These are phyloP conservation scores for Xylaria sp. DNA, from an alignment of 2,329 filamentous ascomycete species.

Conservation along the genomic window DNA sequence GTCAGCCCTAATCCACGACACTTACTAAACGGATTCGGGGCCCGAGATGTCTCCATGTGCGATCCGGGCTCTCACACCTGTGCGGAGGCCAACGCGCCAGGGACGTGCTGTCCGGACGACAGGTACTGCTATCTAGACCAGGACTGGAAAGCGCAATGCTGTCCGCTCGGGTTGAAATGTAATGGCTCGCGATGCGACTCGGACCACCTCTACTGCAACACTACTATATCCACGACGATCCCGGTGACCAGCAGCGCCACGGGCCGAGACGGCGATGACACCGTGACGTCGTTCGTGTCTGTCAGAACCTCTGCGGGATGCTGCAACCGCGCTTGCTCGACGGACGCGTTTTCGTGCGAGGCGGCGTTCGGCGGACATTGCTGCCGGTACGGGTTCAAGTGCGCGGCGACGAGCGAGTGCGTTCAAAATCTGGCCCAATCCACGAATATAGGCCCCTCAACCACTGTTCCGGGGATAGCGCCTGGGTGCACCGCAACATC, in stretches of 20 bases:
- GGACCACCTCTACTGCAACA: constrained; percentile 29
- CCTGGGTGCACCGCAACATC: constrained; percentile 52
- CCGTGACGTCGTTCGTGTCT: constrained; percentile 10
- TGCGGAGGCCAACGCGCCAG: constrained; percentile 26
- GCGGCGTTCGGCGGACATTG: constrained; percentile 53
- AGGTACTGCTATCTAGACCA: constrained; percentile 35
- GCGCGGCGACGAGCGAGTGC: constrained; percentile 47
- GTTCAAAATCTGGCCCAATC: constrained; percentile 33
- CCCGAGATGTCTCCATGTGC: constrained; percentile 27
- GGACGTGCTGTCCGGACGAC: constrained; percentile 34
- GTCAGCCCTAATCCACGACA: constrained; percentile 11
- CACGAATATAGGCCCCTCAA: constrained; percentile 31
- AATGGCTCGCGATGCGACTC: constrained; percentile 25
- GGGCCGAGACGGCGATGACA: too few species aligned
- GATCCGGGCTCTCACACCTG: constrained; percentile 30
- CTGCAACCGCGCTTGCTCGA: constrained; percentile 37
- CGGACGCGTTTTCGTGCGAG: constrained; percentile 51
- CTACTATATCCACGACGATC: constrained; percentile 22
- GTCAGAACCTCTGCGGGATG: constrained; percentile 22
- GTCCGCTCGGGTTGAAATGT: constrained; percentile 30
- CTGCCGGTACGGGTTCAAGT: constrained; percentile 53
- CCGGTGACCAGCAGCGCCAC: constrained; percentile 6
- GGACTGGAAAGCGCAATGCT: constrained; percentile 32
- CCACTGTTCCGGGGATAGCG: constrained; percentile 44
- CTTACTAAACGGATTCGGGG: neutral